These are phyloP conservation scores for Pseudognaphalium luteoalbum DNA, from an alignment of 129 eudicot genomes.

Conservation along the genomic window DNA sequence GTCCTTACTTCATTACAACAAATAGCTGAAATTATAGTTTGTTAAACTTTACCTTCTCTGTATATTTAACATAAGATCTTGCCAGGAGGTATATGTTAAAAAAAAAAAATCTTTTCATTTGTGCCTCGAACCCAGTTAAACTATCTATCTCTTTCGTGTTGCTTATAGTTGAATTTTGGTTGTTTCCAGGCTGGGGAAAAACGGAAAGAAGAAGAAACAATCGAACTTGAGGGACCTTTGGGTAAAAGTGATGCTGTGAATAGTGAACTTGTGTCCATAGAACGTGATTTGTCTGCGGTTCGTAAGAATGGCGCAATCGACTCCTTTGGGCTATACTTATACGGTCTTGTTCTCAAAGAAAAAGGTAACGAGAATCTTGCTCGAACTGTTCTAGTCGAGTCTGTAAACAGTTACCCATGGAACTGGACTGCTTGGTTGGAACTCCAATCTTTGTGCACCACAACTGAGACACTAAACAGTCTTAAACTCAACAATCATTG, in stretches of 20 bases:
- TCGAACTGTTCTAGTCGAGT: constrained; percentile 65
- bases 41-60: neutral
- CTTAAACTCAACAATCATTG: constrained; percentile 80
- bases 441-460: constrained; percentile 77
- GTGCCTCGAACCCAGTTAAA: constrained; percentile 3
- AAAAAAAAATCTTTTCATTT: neutral
- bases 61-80: neutral
- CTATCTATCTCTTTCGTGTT: neutral
- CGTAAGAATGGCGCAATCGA: constrained; percentile 71
- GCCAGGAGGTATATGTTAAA: neutral
- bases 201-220: constrained; percentile 93
- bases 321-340: constrained; percentile 75
- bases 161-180: constrained; percentile 19
- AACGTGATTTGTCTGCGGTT: constrained; percentile 68
- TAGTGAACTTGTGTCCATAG: constrained; percentile 72
- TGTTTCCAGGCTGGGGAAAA: constrained; percentile 89
- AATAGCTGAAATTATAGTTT: constrained; percentile 16
- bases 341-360: constrained; percentile 61
- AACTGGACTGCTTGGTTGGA: constrained; percentile 95
- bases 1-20: neutral
- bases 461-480: constrained; percentile 63
- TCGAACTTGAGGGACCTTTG: constrained; percentile 89
- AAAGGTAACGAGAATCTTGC: constrained; percentile 74
- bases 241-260: constrained; percentile 84
- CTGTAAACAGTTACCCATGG: constrained; percentile 93